Percentiles rank a stretch among this genome's conserved stretches.
Conservation (phyloP, 78 protist species). For the Dictyostelium intermedium region DNA sequence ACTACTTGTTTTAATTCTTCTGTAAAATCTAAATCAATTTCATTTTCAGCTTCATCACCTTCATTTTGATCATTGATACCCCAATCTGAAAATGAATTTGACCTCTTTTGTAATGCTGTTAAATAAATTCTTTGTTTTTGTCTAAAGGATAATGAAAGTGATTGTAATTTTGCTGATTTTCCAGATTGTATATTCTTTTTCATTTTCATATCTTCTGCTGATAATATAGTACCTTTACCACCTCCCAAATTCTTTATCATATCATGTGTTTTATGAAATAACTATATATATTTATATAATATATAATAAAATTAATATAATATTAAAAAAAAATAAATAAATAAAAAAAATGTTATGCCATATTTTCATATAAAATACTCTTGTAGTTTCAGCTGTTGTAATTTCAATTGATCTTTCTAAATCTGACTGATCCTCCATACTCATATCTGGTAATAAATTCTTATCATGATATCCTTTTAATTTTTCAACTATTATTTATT, state of each 20-base stretch:
- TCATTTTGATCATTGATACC: background rate
- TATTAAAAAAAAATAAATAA: no score
- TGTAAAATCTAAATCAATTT: background rate
- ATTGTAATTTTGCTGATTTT: conserved; percentile 33
- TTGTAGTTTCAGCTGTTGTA: conserved; percentile 29
- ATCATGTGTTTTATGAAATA: conserved; percentile 42
- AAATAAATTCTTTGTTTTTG: conserved; percentile 60
- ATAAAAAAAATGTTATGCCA: no score
- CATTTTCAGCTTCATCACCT: background rate
- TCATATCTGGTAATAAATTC: conserved; percentile 18
- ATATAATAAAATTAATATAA: no score
- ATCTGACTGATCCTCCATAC: conserved; percentile 9
- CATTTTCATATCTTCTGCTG: conserved; percentile 47
- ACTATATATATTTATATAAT: background rate
- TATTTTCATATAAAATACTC: no score
- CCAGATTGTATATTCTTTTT: conserved; percentile 68
- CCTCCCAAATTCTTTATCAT: conserved; percentile 25
- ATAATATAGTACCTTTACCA: background rate
- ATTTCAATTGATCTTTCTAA: conserved; percentile 25
- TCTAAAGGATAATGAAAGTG: conserved; percentile 26
- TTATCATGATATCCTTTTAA: conserved; percentile 9
- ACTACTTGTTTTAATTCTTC: background rate
- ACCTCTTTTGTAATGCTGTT: conserved; percentile 31
- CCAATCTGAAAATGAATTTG: conserved; percentile 9
- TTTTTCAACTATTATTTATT: conserved; percentile 10